Evolutionary conservation across 495 filamentous ascomycete species (phyloP).

Genomic region (Hypoxylon perforatum): DNA sequence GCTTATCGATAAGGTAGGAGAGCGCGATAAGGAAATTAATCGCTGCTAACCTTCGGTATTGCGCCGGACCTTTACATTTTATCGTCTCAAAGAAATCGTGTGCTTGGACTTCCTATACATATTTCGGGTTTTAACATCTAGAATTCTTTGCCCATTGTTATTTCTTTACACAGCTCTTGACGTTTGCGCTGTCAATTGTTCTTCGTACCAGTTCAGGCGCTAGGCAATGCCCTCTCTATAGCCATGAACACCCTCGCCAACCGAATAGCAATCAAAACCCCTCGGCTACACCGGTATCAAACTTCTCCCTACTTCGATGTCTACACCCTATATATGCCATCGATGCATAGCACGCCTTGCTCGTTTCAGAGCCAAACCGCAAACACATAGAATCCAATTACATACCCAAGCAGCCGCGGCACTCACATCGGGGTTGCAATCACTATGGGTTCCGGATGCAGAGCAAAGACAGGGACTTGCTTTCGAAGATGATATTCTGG

Average conservation of each 20-base stretch:
- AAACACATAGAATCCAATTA: slow-evolving; percentile 10
- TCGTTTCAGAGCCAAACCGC: not conserved
- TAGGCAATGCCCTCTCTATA: not conserved
- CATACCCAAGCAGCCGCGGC: slow-evolving; percentile 20
- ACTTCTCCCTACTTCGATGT: slow-evolving; percentile 28
- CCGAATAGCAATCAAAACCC: slow-evolving; percentile 15
- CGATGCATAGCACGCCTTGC: slow-evolving; percentile 37
- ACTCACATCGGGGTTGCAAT: slow-evolving; percentile 5
- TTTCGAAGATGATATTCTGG: not conserved
- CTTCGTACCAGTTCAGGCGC: too few species aligned
- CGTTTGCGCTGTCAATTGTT: too few species aligned
- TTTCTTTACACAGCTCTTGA: too few species aligned
- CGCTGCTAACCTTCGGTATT: not conserved
- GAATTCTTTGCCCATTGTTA: too few species aligned
- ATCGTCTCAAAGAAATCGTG: not conserved
- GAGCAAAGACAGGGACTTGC: not conserved
- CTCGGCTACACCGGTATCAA: not conserved
- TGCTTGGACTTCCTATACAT: too few species aligned
- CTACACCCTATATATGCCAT: slow-evolving; percentile 42
- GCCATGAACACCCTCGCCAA: slow-evolving; percentile 26
- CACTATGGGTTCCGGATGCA: slow-evolving; percentile 16
- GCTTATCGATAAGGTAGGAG: slow-evolving; percentile 19
- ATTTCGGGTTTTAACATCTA: too few species aligned
- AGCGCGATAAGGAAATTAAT: not conserved
- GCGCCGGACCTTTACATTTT: not conserved